Percentiles rank a stretch among this genome's conserved stretches.
These are phyloP conservation scores for Candida parachauliodes DNA, from an alignment of 805 yeast species.

Conservation along the genomic window DNA sequence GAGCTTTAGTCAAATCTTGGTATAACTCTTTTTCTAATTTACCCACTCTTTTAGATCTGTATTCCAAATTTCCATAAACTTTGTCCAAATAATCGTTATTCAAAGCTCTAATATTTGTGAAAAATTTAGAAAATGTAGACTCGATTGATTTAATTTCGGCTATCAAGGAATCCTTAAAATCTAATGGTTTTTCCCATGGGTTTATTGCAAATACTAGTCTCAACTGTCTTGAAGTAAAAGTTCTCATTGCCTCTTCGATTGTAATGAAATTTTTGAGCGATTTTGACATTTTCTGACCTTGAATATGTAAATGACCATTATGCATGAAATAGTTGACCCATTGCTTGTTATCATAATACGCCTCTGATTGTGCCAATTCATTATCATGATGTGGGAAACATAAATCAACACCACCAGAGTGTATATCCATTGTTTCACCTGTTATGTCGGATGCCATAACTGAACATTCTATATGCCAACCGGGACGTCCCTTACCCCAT, in stretches of 20 bases:
- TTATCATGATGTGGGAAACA: constrained; percentile 99
- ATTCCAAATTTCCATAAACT: constrained; percentile 40
- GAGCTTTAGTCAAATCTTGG: constrained; percentile 46
- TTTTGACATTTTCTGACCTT: constrained; percentile 98
- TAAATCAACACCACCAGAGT: constrained; percentile 94
- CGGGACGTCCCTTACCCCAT: constrained; percentile 98
- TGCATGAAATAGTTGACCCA: constrained; percentile 98
- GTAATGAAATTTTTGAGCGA: constrained; percentile 93
- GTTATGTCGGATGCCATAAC: constrained; percentile 94
- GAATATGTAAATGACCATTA: constrained; percentile 96
- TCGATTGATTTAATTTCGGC: constrained; percentile 77
- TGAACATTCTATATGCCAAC: constrained; percentile 99
- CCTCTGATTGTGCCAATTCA: constrained; percentile 96
- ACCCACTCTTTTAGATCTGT: constrained; percentile 61
- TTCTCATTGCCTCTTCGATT: constrained; percentile 79
- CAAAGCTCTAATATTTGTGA: constrained; percentile 82
- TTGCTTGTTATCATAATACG: constrained; percentile 80
- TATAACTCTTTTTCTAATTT: constrained; percentile 53
- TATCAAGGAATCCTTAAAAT: constrained; percentile 79
- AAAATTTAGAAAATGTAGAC: constrained; percentile 72
- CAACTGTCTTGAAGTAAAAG: constrained; percentile 73
- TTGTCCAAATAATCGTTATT: constrained; percentile 58
- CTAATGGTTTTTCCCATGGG: constrained; percentile 90
- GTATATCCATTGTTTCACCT: constrained; percentile 85
- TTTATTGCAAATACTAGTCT: constrained; percentile 87